A percentile compares a stretch with the other conserved stretches of the same genome.
These are phyloP conservation scores for Aspergillus sp. DNA, from an alignment of 2,329 filamentous ascomycete genomes.

Conservation along the genomic window DNA sequence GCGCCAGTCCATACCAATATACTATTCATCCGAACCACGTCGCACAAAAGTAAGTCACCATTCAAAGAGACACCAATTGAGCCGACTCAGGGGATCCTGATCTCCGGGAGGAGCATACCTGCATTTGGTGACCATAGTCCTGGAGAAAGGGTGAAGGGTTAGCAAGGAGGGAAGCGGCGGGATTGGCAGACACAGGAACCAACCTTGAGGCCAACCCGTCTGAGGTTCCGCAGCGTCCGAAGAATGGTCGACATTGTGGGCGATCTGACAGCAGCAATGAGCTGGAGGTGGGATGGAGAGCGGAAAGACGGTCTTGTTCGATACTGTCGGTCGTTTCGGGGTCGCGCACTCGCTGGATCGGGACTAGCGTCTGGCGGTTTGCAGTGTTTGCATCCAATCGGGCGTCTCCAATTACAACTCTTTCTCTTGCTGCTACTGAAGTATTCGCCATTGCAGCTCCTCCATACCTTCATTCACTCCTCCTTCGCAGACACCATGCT, in stretches of 20 bases:
- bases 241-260: slow-evolving; percentile 83
- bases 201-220: slow-evolving; percentile 86
- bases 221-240: slow-evolving; percentile 82
- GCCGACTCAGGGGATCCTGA: slow-evolving; percentile 1
- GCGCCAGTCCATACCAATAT: slow-evolving; percentile 39
- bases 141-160: slow-evolving; percentile 44
- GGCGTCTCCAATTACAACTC: not conserved
- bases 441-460: not conserved
- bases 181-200: slow-evolving; percentile 11
- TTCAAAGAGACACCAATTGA: not conserved
- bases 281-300: slow-evolving; percentile 13
- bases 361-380: slow-evolving; percentile 31
- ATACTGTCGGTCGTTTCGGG: slow-evolving; percentile 9
- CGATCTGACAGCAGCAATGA: slow-evolving; percentile 19
- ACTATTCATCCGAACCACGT: slow-evolving; percentile 26
- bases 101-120: slow-evolving; percentile 55
- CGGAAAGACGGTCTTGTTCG: slow-evolving; percentile 16
- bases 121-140: slow-evolving; percentile 90
- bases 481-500: slow-evolving; percentile 30
- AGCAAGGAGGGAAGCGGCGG: slow-evolving; percentile 25
- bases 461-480: not conserved
- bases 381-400: slow-evolving; percentile 32
- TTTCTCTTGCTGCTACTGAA: too few relatives aligned
- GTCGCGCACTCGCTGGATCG: slow-evolving; percentile 21
- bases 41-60: slow-evolving; percentile 21